Base-by-base conservation (phyloP, 2,329 filamentous ascomycete genomes). In the Trichoderma gracile region DNA sequence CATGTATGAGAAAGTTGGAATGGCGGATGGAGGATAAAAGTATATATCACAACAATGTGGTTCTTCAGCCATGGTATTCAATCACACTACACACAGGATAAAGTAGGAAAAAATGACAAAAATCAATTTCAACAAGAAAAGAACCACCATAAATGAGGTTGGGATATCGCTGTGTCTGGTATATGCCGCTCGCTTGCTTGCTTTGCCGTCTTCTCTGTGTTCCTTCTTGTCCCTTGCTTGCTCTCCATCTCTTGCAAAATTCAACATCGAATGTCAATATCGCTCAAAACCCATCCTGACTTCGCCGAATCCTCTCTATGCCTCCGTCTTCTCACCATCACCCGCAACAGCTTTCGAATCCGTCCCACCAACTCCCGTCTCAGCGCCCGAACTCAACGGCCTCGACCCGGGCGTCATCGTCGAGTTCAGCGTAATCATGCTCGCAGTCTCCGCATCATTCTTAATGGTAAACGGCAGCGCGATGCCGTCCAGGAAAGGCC, bases 381-480 rank as follows among this genome's bases (percentile, higher is more conserved):
- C 57, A 17, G 15, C 38, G n/a, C 47, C 40, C 2, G 69, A 73
- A 15, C 74, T 81, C 67, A 76, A 72, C 2, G 77, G 76, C 56
- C 67, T 74, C 21, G 73, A 76, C 5, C 71, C 72, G 14, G 72
- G 74, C 15, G 69, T 76, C 19, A 64, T 64, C 17, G 73, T 71
- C 10, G 84, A 85, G 42, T 80, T 78, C 21, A 92, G 75, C 0
- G 89, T 92, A 59, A 89, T 77, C 83, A 89, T 91, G 76, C 89
- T 92, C 0, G 88, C 88, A 19, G 86, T 89, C 4, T 86, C 83
- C 2, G 84, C 83, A 21, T 89, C 83, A 68, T 83, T 84, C 59
- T 83, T 83, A 15, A 93, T 74, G 64, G 85, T 89, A 71, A 93
- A 93, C 0, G 90, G 90, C 69, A 91, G 83, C 0, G 90, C 89